Evolutionary conservation across 495 filamentous ascomycete genomes (phyloP), one percentile per base, ranked within the genome.

Genomic region (Aspergillus funiculosus): DNA sequence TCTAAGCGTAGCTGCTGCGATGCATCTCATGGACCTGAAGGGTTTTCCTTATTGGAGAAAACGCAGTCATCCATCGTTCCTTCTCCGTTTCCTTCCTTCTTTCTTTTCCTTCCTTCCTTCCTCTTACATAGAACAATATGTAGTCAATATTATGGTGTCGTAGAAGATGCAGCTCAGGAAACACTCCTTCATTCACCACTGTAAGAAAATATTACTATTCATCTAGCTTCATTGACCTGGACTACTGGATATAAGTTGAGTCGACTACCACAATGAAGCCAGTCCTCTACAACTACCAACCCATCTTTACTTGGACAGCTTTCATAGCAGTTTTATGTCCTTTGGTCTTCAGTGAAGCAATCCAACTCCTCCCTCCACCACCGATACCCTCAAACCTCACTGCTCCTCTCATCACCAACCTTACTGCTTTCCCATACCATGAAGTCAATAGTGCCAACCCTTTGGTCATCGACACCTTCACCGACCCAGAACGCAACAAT

Each of bases 381-480:
- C 49, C 36, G 4, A 35, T 39, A 11, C 42, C 21, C n/a, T 21
- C 37, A 29, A 28, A 20, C 11, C 34, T 36, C 28, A 29, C 27
- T 19, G 11, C 39, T 29, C 10, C 35, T 8, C 13, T 46, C 25
- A 45, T 47, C 17, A 18, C 21, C 14, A 41, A 64, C 74, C 17
- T 59, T 61, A 34, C 35, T 13, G 29, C 19, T 14, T 5, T 20
- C 6, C 3, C 29, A 4, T 7, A 17, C 4, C 40, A 34, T 24
- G 10, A n/a, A n/a, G n/a, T 29, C 10, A 46, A 30, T 10, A 40
- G 21, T 13, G 42, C 14, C 15, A 18, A 32, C 18, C 43, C 54
- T 4, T 64, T 88, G n/a, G 64, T 86, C 6, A 80, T 89, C 37
- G 85, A 89, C 59, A 72, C 71, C 10, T 89, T 89, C 51, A 56